Conservation (phyloP, 495 filamentous ascomycete species). For the Gamarada debralockiae region DNA sequence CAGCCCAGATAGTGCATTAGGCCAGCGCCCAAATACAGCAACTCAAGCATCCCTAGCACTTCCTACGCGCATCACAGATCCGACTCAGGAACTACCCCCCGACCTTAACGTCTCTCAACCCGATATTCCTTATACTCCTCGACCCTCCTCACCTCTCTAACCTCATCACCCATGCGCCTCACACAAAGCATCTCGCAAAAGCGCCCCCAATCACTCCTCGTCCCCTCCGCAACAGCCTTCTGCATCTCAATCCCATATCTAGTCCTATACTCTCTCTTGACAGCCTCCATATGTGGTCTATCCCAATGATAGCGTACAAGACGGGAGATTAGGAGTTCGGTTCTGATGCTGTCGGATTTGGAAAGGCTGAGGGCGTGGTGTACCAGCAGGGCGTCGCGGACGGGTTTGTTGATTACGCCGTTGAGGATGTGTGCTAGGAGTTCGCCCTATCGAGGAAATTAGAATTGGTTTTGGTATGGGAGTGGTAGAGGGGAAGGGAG, state of each 20-base stretch:
- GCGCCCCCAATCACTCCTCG: conserved; percentile 45
- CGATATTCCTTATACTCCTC: conserved; percentile 1
- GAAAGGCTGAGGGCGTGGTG: conserved; percentile 76
- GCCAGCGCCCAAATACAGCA: too few species aligned
- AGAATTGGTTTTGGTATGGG: background rate
- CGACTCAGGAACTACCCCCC: too few species aligned
- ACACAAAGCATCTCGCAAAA: conserved; percentile 51
- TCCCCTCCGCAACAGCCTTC: conserved; percentile 50
- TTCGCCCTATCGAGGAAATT: conserved; percentile 88
- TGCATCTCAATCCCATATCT: conserved; percentile 69
- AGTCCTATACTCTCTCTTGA: conserved; percentile 67
- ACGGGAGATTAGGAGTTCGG: conserved; percentile 78
- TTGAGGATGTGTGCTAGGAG: conserved; percentile 94
- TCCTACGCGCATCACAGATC: too few species aligned
- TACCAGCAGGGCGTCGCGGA: conserved; percentile 91
- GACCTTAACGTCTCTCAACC: too few species aligned
- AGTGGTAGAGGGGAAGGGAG: conserved; percentile 4
- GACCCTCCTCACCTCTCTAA: conserved; percentile 30
- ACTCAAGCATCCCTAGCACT: too few species aligned
- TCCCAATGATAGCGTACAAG: conserved; percentile 87
- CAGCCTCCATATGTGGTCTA: conserved; percentile 62
- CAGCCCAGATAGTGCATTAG: too few species aligned
- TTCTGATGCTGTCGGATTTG: conserved; percentile 56
- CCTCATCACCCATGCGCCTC: conserved; percentile 48
- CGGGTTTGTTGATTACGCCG: conserved; percentile 90